Percentiles rank a stretch among this genome's conserved stretches.
Evolutionary conservation across 257 asterid species (phyloP).

Genomic region (Solanum okadae): DNA sequence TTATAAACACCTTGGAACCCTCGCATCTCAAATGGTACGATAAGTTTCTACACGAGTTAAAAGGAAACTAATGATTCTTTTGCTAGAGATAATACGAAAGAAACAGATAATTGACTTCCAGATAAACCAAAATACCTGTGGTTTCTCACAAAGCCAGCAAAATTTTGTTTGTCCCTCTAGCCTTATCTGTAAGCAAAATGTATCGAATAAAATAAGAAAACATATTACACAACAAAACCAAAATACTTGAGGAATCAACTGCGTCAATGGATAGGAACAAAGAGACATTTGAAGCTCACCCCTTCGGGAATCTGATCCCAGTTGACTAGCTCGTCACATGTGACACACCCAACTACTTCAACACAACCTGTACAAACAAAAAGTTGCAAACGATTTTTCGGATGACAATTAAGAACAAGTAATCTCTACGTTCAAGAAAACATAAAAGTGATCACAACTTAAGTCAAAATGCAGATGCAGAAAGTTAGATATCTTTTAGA

Average conservation of each 20-base stretch:
- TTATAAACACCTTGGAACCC: conserved; percentile 92
- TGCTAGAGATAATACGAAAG: neutral
- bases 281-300: conserved; percentile 16
- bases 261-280: neutral
- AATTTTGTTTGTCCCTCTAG: conserved; percentile 76
- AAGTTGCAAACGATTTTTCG: neutral
- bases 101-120: neutral
- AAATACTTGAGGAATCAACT: neutral
- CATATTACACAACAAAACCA: neutral
- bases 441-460: neutral
- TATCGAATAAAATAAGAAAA: neutral
- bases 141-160: conserved; percentile 95
- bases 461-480: neutral
- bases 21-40: conserved; percentile 92
- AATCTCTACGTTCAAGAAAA: neutral
- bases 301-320: conserved; percentile 81
- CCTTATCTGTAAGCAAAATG: conserved; percentile 48
- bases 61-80: neutral
- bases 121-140: conserved; percentile 43
- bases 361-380: conserved; percentile 54
- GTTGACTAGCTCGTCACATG: conserved; percentile 58
- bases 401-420: neutral
- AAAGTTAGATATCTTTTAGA: neutral
- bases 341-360: conserved; percentile 79
- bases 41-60: conserved; percentile 51